Evolutionary conservation across 768 basidiomycete species (phyloP).

Genomic region (Termitomyces eurrhizus): DNA sequence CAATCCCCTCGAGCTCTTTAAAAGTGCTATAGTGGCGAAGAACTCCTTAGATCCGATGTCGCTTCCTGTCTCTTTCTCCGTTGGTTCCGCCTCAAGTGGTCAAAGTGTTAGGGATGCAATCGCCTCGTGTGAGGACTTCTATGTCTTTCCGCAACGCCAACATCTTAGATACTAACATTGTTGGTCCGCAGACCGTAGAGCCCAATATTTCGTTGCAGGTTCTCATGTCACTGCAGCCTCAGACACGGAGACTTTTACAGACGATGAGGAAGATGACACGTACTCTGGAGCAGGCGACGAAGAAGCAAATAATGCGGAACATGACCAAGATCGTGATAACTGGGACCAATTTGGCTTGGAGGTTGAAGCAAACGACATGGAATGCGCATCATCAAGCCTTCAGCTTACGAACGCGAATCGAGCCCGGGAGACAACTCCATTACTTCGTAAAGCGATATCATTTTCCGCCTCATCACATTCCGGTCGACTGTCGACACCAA

Average conservation of each 20-base stretch:
- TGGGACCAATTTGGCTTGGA: constrained; percentile 21
- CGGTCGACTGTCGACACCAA: constrained; percentile 9
- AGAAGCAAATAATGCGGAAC: constrained; percentile 14
- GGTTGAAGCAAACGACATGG: constrained; percentile 14
- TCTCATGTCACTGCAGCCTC: constrained; percentile 51
- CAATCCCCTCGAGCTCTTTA: not conserved
- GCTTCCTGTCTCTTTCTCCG: constrained; percentile 37
- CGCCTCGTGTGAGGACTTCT: constrained; percentile 47
- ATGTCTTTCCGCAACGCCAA: not conserved
- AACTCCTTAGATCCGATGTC: constrained; percentile 31
- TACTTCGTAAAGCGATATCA: constrained; percentile 31
- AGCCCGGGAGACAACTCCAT: constrained; percentile 27
- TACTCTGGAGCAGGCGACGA: constrained; percentile 16
- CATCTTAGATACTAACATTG: not conserved
- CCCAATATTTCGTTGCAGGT: constrained; percentile 62
- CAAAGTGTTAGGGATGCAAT: constrained; percentile 53
- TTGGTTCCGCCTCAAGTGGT: constrained; percentile 46
- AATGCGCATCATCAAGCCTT: not conserved
- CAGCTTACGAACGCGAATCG: not conserved
- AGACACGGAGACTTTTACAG: constrained; percentile 32
- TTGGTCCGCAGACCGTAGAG: constrained; percentile 51
- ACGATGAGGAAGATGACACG: constrained; percentile 34
- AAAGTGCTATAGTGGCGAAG: not conserved
- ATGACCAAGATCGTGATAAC: constrained; percentile 13
- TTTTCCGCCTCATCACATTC: constrained; percentile 18